Conservation (phyloP, 23 red algal species). For the Chondrus crispus region DNA sequence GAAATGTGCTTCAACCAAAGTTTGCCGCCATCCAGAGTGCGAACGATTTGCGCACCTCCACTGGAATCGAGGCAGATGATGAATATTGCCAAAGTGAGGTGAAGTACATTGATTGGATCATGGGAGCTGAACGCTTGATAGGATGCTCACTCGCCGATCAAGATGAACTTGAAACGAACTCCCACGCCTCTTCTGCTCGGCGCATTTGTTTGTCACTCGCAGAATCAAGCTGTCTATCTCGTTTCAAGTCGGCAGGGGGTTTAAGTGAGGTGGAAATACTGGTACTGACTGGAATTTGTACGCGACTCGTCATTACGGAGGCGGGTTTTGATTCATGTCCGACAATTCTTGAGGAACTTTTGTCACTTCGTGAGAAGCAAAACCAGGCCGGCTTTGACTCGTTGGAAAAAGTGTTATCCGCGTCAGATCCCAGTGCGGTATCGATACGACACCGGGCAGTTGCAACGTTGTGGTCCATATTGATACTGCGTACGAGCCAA, state of each 20-base stretch:
- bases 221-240: not conserved
- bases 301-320: not conserved
- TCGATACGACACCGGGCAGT: conserved; percentile 38
- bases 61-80: conserved; percentile 6
- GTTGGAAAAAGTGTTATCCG: not conserved
- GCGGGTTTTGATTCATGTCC: not conserved
- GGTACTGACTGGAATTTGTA: conserved; percentile 8
- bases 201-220: conserved; percentile 7
- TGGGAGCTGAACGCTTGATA: conserved; percentile 25
- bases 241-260: not conserved
- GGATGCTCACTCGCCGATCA: not conserved
- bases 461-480: conserved; percentile 8
- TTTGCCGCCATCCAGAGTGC: not conserved
- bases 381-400: conserved; percentile 1
- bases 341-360: not conserved
- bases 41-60: not conserved
- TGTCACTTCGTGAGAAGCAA: conserved; percentile 1
- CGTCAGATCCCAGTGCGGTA: not conserved
- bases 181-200: not conserved
- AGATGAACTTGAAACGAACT: not conserved
- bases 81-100: not conserved
- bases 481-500: not conserved
- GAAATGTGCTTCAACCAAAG: not conserved
- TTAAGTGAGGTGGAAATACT: not conserved
- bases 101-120: conserved; percentile 18